Conservation (phyloP, 1,284 basidiomycete genomes). For the Earliella scabrosa region DNA sequence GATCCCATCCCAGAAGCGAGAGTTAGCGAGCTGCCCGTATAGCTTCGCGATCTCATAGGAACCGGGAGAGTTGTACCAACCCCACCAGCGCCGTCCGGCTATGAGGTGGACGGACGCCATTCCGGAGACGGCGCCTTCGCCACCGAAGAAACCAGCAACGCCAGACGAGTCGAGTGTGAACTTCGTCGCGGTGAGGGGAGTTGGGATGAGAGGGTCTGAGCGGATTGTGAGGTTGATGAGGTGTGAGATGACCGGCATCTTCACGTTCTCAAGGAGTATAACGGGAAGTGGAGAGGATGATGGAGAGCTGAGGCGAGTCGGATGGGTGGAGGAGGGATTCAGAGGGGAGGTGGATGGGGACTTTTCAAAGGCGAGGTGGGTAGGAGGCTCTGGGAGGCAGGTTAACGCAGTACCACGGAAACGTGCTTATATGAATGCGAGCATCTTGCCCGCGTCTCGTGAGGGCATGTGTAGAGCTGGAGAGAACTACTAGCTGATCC, state of each 20-base stretch:
- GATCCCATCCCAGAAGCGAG: slow-evolving; percentile 18
- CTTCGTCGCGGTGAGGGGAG: neutral
- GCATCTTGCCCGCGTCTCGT: no score
- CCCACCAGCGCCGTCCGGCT: slow-evolving; percentile 11
- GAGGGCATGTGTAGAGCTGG: no score
- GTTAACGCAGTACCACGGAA: no score
- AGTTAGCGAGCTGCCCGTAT: slow-evolving; percentile 10
- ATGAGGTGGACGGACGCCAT: slow-evolving; percentile 14
- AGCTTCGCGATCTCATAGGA: slow-evolving; percentile 16
- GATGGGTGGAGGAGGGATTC: no score
- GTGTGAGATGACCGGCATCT: neutral
- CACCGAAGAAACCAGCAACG: slow-evolving; percentile 15
- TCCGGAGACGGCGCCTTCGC: slow-evolving; percentile 9
- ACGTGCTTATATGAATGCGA: no score
- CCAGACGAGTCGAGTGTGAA: slow-evolving; percentile 14
- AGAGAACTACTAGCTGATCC: no score
- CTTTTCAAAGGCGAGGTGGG: no score
- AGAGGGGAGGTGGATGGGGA: no score
- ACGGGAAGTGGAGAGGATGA: no score
- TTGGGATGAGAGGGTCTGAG: neutral
- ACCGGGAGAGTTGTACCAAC: slow-evolving; percentile 19
- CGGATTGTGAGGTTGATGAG: neutral
- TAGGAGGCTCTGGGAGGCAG: no score
- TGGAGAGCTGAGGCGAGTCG: no score
- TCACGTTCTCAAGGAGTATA: no score